phyloP scores from a whole-genome alignment of 2,329 filamentous ascomycete species.

The Didymella keratinophila region DNA sequence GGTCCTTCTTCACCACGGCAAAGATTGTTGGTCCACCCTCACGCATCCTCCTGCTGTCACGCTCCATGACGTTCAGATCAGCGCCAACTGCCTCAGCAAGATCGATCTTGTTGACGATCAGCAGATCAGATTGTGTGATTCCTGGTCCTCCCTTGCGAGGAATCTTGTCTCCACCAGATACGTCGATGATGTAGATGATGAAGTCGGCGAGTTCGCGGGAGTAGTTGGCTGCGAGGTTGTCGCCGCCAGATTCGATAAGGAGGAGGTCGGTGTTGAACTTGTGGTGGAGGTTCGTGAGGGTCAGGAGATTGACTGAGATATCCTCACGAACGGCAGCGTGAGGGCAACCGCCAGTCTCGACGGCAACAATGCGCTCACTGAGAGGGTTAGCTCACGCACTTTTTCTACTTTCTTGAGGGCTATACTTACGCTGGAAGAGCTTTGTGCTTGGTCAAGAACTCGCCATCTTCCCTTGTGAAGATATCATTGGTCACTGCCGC shows the following conservation, averaged over 20 bases:
- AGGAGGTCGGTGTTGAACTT: constrained; percentile 83
- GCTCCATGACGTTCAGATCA: constrained; percentile 91
- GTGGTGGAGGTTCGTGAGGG: constrained; percentile 85
- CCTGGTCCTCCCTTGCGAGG: constrained; percentile 94
- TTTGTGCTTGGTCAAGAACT: constrained; percentile 88
- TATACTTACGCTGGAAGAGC: constrained; percentile 73
- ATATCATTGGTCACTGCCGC: constrained; percentile 99
- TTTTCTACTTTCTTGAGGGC: background rate
- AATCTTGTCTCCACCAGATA: constrained; percentile 95
- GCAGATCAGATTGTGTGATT: constrained; percentile 92
- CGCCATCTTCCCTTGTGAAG: constrained; percentile 96
- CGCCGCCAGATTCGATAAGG: constrained; percentile 93
- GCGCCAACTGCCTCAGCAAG: constrained; percentile 89
- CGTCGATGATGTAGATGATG: constrained; percentile 99
- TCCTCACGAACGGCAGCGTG: constrained; percentile 98
- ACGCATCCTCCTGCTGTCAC: constrained; percentile 90
- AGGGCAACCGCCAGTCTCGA: constrained; percentile 96
- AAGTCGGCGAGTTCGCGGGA: constrained; percentile 92
- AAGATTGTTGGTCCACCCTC: constrained; percentile 96
- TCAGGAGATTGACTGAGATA: constrained; percentile 91
- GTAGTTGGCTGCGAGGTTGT: constrained; percentile 98
- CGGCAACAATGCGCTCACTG: constrained; percentile 80
- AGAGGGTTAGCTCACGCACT: background rate
- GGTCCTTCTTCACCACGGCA: constrained; percentile 93
- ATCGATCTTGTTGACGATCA: constrained; percentile 98